phyloP scores from a whole-genome alignment of 306 rosid genomes.

The Acacia melanoxylon region DNA sequence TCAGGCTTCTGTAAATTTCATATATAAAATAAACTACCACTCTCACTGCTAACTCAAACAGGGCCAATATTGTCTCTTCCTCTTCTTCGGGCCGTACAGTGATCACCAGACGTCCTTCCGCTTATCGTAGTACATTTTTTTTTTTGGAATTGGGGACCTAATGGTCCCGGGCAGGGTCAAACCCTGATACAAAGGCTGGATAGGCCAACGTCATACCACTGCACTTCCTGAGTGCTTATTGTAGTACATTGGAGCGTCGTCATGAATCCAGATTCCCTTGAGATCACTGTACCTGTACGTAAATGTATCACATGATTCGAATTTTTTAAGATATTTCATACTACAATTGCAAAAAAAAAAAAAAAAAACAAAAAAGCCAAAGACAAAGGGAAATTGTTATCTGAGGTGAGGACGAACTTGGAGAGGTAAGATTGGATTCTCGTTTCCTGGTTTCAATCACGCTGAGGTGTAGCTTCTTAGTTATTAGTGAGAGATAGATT shows the following conservation, averaged over 20 bases:
- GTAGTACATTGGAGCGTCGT: slow-evolving; percentile 69
- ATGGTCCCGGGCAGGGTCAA: no score
- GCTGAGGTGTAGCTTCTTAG: slow-evolving; percentile 19
- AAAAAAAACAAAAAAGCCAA: not conserved
- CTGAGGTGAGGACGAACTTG: slow-evolving; percentile 43
- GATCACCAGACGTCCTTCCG: slow-evolving; percentile 47
- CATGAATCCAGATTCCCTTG: slow-evolving; percentile 55
- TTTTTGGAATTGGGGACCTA: no score
- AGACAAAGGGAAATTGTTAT: not conserved
- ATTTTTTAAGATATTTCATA: not conserved
- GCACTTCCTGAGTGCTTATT: no score
- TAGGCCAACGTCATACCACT: no score
- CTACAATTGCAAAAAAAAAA: not conserved
- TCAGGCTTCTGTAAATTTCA: no score
- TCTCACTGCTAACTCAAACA: no score
- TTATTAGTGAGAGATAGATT: not conserved
- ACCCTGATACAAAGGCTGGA: no score
- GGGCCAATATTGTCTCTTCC: slow-evolving; percentile 59
- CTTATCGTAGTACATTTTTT: slow-evolving; percentile 41
- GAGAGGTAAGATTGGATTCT: slow-evolving; percentile 55
- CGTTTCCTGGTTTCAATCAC: slow-evolving; percentile 51
- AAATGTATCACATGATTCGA: not conserved
- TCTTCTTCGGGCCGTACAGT: slow-evolving; percentile 82
- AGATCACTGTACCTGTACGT: slow-evolving; percentile 64
- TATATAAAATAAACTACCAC: no score